phyloP scores from a whole-genome alignment of 1,139 yeast genomes.

The Taphrina flavorubra region DNA sequence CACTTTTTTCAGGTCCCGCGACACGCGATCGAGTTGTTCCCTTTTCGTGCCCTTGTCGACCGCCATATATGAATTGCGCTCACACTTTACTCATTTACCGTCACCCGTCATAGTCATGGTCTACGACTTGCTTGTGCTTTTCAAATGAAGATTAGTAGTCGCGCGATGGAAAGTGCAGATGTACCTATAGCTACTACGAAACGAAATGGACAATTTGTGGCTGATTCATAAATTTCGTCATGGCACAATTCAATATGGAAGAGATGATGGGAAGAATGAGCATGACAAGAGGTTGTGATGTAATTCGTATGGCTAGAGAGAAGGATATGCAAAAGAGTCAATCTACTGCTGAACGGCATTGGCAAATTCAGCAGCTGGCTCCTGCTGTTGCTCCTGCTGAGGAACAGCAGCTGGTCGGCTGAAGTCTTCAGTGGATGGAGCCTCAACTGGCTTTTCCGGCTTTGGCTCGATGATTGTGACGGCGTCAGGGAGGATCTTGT shows the following conservation, averaged over 20 bases:
- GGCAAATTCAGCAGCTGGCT: constrained; percentile 36
- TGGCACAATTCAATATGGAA: neutral
- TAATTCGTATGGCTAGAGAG: constrained; percentile 14
- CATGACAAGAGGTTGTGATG: neutral
- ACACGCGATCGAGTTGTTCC: constrained; percentile 6
- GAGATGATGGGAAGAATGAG: too few relatives aligned
- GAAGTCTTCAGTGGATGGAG: constrained; percentile 60
- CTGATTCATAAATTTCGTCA: neutral
- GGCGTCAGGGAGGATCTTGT: constrained; percentile 86
- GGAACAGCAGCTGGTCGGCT: constrained; percentile 58
- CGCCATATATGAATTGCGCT: neutral
- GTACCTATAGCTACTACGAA: neutral
- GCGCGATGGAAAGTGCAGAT: too few relatives aligned
- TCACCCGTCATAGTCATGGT: too few relatives aligned
- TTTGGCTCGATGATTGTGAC: constrained; percentile 95
- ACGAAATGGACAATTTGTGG: neutral
- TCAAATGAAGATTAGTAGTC: too few relatives aligned
- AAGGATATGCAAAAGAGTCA: constrained; percentile 1
- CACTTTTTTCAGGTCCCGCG: constrained; percentile 1
- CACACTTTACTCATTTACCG: too few relatives aligned
- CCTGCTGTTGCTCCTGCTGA: constrained; percentile 39
- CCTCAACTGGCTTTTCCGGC: constrained; percentile 88
- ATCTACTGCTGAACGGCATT: constrained; percentile 27
- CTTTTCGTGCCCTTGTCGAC: neutral
- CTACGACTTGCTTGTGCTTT: too few relatives aligned